Conservation (phyloP, 1,139 yeast species). For the Diutina rugosa region DNA sequence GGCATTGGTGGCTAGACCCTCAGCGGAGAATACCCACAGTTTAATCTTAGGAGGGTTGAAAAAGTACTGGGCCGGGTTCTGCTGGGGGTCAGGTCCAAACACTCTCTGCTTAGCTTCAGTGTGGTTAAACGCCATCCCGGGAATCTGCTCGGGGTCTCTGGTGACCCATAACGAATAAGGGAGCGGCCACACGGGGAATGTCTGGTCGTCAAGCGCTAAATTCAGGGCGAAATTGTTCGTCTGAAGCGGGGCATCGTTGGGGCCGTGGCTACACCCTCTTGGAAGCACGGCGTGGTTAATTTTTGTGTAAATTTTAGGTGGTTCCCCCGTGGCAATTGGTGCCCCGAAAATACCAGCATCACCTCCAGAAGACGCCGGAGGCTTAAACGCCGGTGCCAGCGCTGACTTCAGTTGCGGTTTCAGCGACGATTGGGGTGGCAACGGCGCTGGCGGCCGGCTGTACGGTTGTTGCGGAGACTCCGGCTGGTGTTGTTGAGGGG, state of each 20-base stretch:
- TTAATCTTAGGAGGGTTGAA: constrained; percentile 35
- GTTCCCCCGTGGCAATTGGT: constrained; percentile 4
- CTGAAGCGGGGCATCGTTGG: constrained; percentile 18
- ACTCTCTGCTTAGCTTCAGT: constrained; percentile 29
- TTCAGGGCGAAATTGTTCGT: constrained; percentile 34
- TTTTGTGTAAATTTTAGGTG: constrained; percentile 4
- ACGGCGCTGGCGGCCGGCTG: not conserved
- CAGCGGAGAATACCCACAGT: constrained; percentile 26
- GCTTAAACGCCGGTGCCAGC: not conserved
- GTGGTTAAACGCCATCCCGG: constrained; percentile 31
- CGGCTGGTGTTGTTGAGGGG: not conserved
- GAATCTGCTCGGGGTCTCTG: constrained; percentile 24
- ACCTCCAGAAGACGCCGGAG: not conserved
- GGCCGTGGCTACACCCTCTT: constrained; percentile 3
- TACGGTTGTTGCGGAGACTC: not conserved
- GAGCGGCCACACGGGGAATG: constrained; percentile 33
- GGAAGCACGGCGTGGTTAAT: constrained; percentile 7
- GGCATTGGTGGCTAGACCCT: constrained; percentile 9
- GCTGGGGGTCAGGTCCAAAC: constrained; percentile 28
- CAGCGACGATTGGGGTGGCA: not conserved
- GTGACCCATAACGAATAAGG: constrained; percentile 35
- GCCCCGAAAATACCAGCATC: constrained; percentile 3
- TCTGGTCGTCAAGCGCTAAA: constrained; percentile 29
- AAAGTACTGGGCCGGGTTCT: constrained; percentile 28
- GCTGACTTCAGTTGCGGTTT: not conserved